Evolutionary conservation across 225 moss, liverwort and hornwort genomes (phyloP).

Genomic region (Asterella californica): DNA sequence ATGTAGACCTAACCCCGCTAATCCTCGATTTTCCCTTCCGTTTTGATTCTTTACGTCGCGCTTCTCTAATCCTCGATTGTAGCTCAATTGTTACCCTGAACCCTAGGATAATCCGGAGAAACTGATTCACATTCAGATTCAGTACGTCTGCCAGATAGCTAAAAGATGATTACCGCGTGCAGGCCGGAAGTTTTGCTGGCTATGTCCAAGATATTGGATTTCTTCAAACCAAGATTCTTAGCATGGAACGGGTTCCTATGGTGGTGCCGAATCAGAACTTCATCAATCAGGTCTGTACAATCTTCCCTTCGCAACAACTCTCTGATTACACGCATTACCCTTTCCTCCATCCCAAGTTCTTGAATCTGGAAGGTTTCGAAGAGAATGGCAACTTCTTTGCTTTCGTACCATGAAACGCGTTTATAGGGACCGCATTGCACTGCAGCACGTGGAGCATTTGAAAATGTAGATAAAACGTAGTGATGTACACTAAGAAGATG

Average conservation of each 20-base stretch:
- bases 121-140: neutral
- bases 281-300: conserved; percentile 60
- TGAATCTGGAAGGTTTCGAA: neutral
- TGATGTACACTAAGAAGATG: too few species aligned
- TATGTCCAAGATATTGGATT: conserved; percentile 83
- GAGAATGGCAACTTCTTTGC: too few species aligned
- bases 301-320: neutral
- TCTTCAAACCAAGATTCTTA: conserved; percentile 71
- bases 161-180: conserved; percentile 24
- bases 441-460: too few species aligned
- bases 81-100: too few species aligned
- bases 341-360: neutral
- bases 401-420: too few species aligned
- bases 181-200: conserved; percentile 69
- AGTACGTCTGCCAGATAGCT: neutral
- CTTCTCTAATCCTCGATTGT: too few species aligned
- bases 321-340: neutral
- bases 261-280: conserved; percentile 87
- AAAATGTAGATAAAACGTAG: too few species aligned
- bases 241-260: conserved; percentile 68
- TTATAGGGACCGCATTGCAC: too few species aligned
- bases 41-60: too few species aligned
- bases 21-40: too few species aligned
- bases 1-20: neutral
- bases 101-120: too few species aligned